Evolutionary conservation across 306 rosid genomes (phyloP), one percentile per base, ranked within the genome.

Genomic region (Vicia villosa): DNA sequence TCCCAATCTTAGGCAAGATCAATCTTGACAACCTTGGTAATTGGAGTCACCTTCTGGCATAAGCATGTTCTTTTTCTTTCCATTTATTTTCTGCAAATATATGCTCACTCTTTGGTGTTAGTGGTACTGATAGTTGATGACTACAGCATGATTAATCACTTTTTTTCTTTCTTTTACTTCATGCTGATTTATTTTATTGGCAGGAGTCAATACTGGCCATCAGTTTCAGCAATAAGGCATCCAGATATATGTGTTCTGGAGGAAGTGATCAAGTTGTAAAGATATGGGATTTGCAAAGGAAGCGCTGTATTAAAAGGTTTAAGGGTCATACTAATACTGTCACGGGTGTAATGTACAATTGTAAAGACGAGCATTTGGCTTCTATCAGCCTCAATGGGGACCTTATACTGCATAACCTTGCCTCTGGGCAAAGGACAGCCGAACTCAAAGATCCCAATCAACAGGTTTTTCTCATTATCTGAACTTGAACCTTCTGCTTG

Each of bases 231-330:
- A 95, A 91, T 88, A 95, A 85, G 86, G 96, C 90, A 75, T 95
- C 99, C 55, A 82, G 95, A 77, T 95, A 95, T 81, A 55, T 95
- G 15, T 95, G 99, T 78, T 87, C 99, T 17, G 96, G 99, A 55
- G 99, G 99, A 80, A 89, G 88, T 19, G 95, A 89, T 65, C 97
- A 95, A 83, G 93, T 91, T 86, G 95, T 95, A 58, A 87, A 91
- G 79, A 89, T 95, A 83, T 95, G 97, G 99, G 99, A 95, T 86
- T 83, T 95, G 84, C 99, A 95, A 77, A 89, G 79, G 79, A 95
- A 86, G 62, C 95, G 96, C 12, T 95, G 99, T 78, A 95, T 91
- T 57, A 95, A 95, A 79, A 87, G 97, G 96, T 78, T 95, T 77
- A 86, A 80, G 67, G 99, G 99, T 52, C 99, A 91, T 66, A 86